A percentile compares a stretch with the other conserved stretches of the same genome.
Conservation (phyloP, 306 rosid species). For the Cucurbita argyrosperma region DNA sequence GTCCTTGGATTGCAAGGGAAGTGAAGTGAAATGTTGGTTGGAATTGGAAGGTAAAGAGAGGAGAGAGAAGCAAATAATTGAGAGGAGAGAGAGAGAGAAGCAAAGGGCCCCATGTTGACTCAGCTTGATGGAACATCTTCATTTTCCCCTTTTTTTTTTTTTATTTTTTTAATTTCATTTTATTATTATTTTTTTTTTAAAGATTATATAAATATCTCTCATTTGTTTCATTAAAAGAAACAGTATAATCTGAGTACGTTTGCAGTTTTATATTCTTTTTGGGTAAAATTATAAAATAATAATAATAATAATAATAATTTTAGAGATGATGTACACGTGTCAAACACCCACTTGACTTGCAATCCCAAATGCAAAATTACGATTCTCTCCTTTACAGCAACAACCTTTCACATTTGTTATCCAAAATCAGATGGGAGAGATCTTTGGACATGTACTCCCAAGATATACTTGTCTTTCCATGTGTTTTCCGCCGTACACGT, state of each 20-base stretch:
- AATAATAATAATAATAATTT: neutral
- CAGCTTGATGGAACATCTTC: slow-evolving; percentile 3
- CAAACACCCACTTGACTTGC: neutral
- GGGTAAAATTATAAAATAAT: neutral
- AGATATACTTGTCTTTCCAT: slow-evolving; percentile 1
- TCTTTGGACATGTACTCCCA: neutral
- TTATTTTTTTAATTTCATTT: neutral
- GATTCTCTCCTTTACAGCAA: neutral
- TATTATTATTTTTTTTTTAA: no score
- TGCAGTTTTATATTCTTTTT: neutral
- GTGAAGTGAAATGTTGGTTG: neutral
- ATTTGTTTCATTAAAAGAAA: slow-evolving; percentile 6
- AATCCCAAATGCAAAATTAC: neutral
- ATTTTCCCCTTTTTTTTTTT: no score
- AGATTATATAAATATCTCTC: neutral
- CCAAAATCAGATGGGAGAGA: slow-evolving; percentile 1
- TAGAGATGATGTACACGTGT: neutral
- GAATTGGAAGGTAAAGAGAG: neutral
- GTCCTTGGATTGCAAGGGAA: neutral
- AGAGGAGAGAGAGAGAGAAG: neutral
- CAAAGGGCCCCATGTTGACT: slow-evolving; percentile 6
- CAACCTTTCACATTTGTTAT: neutral
- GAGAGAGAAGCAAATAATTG: slow-evolving; percentile 2
- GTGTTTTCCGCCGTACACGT: slow-evolving; percentile 1
- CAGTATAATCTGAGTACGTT: neutral